Percentiles rank a stretch among this genome's conserved stretches.
phyloP scores from a whole-genome alignment of 139 green algal genomes.

The Chlorella ohadii region DNA sequence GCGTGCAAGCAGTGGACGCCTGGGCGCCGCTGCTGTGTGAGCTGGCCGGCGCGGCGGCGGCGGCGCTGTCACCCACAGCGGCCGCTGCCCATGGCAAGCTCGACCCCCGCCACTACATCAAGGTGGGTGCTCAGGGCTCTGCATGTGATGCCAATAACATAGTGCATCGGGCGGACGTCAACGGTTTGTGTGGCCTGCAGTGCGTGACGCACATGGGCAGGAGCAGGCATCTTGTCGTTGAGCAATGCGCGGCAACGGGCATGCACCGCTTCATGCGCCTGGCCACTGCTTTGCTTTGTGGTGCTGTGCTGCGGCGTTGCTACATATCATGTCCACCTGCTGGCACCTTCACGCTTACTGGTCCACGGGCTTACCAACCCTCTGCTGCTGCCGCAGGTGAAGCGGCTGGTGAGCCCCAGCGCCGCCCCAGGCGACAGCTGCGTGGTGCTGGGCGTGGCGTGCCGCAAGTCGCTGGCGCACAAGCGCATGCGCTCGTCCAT shows the following conservation, averaged over 20 bases:
- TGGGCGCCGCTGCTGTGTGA: slow-evolving; percentile 63
- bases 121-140: slow-evolving; percentile 49
- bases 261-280: no score
- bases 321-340: no score
- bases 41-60: slow-evolving; percentile 61
- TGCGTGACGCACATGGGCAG: no score
- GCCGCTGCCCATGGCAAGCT: slow-evolving; percentile 49
- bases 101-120: slow-evolving; percentile 73
- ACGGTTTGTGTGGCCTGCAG: no score
- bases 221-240: no score
- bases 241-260: no score
- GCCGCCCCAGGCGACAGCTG: slow-evolving; percentile 57
- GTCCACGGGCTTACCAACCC: no score
- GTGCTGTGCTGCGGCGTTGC: no score
- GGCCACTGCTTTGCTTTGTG: no score
- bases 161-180: no score
- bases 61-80: slow-evolving; percentile 50
- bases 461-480: slow-evolving; percentile 83
- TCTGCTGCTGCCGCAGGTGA: slow-evolving; percentile 73
- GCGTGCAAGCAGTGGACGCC: slow-evolving; percentile 32
- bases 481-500: slow-evolving; percentile 79
- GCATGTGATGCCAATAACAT: no score
- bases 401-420: slow-evolving; percentile 59
- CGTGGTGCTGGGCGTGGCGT: slow-evolving; percentile 67
- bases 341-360: no score